Base-by-base conservation (phyloP, 441 rosid species). In the Viola pubescens region DNA sequence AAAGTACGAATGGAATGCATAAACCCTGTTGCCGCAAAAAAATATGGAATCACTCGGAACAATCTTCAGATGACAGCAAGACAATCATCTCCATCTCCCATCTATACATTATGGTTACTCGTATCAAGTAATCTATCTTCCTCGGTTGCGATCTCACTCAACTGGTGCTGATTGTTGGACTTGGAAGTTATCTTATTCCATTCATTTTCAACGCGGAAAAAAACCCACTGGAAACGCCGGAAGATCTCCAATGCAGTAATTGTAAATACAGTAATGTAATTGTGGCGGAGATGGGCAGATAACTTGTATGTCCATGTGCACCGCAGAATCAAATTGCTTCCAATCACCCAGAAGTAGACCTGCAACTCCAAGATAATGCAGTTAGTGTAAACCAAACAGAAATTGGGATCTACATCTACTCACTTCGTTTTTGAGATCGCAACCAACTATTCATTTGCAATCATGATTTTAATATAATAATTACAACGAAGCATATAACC, bases 281-380 rank as follows among this genome's bases (percentile, higher is more conserved):
- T 94, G 56, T 88, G 85, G 53, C 95, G 95, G 55, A 89, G 95
- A 79, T 89, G 97, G 47, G 97, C 95, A 19, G 98, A 94, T 12
- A 89, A 70, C 75, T 94, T 89, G 73, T 89, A 94, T 0, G 97
- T 94, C 98, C 98, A 89, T 19, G 95, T 83, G 79, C 97, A 89
- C 6, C 98, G 82, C 63, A 94, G 66, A 65, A 94, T 79, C 77
- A 94, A 66, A 60, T 89, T 94, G 70, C 96, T 89, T 62, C 88
- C 91, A 9, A 89, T 83, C 68, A 94, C 97, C 96, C 97, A 94
- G 42, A 86, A 34, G 68, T 83, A 86, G 1, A 89, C 92, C 96
- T 92, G 83, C 75, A 67, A 66, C 34, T 49, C 65, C 58, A 58
- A 26, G 40, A 19, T 58, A 11, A 53, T n/a, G 5, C 1, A n/a